Conservation (phyloP, 192 early-diverging fungal genomes). For the Umbelopsis isabellina region DNA sequence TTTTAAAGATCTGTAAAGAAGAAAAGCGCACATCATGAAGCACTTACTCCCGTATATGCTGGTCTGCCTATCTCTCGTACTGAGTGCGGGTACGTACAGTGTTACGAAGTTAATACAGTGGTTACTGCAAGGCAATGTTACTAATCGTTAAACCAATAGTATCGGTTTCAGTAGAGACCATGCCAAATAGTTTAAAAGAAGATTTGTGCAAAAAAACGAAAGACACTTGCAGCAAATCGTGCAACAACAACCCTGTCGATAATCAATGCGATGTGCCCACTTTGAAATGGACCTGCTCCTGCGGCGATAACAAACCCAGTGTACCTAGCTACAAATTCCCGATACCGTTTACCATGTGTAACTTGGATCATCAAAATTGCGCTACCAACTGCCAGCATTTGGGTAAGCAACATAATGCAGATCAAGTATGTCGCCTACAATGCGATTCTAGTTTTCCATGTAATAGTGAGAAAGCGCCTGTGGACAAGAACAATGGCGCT, state of each 20-base stretch:
- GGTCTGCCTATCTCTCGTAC: background rate
- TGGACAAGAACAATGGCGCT: conserved; percentile 8
- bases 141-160: background rate
- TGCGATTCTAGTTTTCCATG: conserved; percentile 10
- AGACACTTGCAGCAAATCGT: background rate
- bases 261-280: background rate
- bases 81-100: background rate
- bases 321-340: background rate
- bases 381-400: conserved; percentile 2
- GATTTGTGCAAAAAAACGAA: background rate
- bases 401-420: background rate
- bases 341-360: background rate
- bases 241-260: background rate
- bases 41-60: background rate
- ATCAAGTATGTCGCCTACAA: background rate
- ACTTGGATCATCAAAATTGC: conserved; percentile 8
- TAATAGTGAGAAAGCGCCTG: background rate
- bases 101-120: too few relatives aligned
- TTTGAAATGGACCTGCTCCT: background rate
- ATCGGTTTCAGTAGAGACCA: background rate
- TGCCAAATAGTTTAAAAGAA: background rate
- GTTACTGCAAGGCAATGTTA: background rate
- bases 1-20: too few relatives aligned
- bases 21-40: background rate
- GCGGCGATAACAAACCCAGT: background rate